Evolutionary conservation across 768 basidiomycete species (phyloP).

Genomic region (Podaxis rugospora): DNA sequence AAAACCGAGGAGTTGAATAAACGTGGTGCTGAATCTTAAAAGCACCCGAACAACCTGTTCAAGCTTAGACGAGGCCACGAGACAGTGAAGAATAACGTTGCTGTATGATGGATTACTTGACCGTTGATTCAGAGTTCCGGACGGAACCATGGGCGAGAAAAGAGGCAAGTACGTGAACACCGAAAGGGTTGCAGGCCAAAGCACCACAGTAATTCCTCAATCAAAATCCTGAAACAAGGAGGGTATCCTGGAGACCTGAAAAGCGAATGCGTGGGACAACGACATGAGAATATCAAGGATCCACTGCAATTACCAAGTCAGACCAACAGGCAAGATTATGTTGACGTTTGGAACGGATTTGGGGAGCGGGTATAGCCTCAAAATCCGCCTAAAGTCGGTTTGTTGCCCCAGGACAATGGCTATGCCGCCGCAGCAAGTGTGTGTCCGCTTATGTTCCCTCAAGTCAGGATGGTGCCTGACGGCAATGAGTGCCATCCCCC

Average conservation of each 20-base stretch:
- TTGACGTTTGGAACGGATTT: not conserved
- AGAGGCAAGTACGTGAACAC: not conserved
- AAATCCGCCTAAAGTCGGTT: conserved; percentile 4
- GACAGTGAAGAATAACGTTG: not conserved
- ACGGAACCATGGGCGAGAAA: not conserved
- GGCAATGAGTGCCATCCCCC: not conserved
- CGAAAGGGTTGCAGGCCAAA: not conserved
- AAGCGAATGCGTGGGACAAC: not conserved
- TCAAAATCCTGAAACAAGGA: conserved; percentile 5
- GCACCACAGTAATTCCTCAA: not conserved
- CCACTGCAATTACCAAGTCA: not conserved
- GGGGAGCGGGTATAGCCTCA: conserved; percentile 1
- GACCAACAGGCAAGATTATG: not conserved
- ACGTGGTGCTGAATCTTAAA: not conserved
- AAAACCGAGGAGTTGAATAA: not conserved
- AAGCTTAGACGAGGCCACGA: not conserved
- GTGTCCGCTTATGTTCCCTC: not conserved
- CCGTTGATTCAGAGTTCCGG: not conserved
- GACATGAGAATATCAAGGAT: conserved; percentile 4
- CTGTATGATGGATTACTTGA: not conserved
- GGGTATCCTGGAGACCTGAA: not conserved
- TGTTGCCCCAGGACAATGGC: not conserved
- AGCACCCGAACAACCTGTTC: not conserved
- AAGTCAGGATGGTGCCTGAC: not conserved
- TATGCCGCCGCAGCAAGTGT: not conserved